phyloP scores from a whole-genome alignment of 441 rosid genomes.

The Pelargonium cotyledonis region DNA sequence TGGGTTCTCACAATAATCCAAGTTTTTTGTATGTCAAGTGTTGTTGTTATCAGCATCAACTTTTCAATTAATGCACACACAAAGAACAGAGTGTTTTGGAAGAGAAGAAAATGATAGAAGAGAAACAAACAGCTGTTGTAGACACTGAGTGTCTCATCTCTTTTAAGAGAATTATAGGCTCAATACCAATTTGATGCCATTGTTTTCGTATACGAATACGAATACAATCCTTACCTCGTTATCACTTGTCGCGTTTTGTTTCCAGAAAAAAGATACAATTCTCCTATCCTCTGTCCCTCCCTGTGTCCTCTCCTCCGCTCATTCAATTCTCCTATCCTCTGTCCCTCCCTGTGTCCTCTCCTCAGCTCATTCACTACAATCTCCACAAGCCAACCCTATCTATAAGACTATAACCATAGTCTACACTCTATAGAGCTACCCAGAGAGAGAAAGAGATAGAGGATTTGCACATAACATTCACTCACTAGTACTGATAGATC shows the following conservation, averaged over 20 bases:
- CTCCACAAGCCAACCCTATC: neutral
- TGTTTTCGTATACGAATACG: neutral
- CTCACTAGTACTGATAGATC: neutral
- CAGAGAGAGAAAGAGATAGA: too few relatives aligned
- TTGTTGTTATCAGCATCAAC: conserved; percentile 2
- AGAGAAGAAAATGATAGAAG: neutral
- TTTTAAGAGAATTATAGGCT: neutral
- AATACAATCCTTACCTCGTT: neutral
- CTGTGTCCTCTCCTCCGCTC: too few relatives aligned
- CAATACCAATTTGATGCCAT: neutral
- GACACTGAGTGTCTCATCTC: neutral
- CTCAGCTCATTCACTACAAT: neutral
- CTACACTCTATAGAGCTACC: too few relatives aligned
- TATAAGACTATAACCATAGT: neutral
- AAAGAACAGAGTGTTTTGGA: neutral
- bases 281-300: neutral
- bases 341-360: too few relatives aligned
- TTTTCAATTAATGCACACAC: neutral
- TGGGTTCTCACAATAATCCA: neutral
- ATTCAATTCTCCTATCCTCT: too few relatives aligned
- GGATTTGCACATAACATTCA: neutral
- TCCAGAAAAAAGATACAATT: neutral
- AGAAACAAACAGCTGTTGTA: neutral
- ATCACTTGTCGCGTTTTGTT: neutral
- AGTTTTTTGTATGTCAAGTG: neutral